Evolutionary conservation across 2,329 filamentous ascomycete genomes (phyloP).

Genomic region (Venturia nashicola): DNA sequence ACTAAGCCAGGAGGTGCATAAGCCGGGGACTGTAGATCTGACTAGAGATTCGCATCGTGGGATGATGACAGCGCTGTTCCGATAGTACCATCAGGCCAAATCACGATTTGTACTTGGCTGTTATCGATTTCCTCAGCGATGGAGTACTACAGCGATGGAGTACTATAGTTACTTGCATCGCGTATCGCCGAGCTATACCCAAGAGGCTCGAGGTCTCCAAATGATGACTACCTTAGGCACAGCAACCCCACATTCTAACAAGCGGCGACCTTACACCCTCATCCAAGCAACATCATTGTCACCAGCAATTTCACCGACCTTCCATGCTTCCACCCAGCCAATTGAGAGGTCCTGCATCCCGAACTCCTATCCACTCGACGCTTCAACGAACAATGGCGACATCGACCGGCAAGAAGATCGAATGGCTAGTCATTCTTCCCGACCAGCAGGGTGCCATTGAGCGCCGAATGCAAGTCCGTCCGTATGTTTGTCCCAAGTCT

Average conservation of each 20-base stretch:
- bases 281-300: background rate
- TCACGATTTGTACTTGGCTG: background rate
- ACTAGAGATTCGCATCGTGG: background rate
- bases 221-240: background rate
- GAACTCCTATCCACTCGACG: background rate
- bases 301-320: background rate
- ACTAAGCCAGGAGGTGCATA: background rate
- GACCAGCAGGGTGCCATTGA: conserved; percentile 30
- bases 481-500: conserved; percentile 16
- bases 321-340: background rate
- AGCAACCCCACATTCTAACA: background rate
- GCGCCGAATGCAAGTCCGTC: conserved; percentile 30
- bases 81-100: background rate
- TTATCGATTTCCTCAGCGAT: background rate
- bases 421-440: conserved; percentile 40
- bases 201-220: background rate
- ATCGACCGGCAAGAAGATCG: conserved; percentile 24
- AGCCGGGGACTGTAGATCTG: background rate
- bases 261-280: background rate
- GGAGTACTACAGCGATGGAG: background rate
- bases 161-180: background rate
- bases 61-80: background rate
- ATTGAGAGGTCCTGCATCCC: background rate
- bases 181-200: background rate
- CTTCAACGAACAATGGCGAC: conserved; percentile 10